Evolutionary conservation across 306 rosid species (phyloP), one percentile per base, ranked within the genome.

Genomic region (Arachis hypogaea): DNA sequence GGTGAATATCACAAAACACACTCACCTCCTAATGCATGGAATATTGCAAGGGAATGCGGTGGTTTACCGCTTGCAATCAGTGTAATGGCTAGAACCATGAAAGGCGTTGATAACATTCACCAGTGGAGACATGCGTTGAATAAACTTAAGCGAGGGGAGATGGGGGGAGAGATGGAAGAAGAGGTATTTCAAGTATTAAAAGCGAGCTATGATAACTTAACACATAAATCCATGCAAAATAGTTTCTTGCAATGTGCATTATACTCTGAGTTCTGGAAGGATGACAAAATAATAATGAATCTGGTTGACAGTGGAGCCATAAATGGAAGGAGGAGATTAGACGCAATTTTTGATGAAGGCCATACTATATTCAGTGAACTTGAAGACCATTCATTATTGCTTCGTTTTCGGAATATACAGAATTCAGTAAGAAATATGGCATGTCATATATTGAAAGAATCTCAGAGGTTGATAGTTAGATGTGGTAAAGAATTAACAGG

Each of bases 231-330:
- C 14, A 3, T 76, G 4, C 60, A 77, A 52, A 5, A 45, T 0
- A 69, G 78, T 59, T 74, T 80, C 67, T 59, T 84, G 6, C 41
- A 51, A 2, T 63, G 67, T 45, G 68, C 80, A 5, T 8, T 83
- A 1, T 64, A 18, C 59, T 60, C 14, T 28, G 18, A 28, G 1
- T 0, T 22, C 22, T 1, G 0, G 0, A 2, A 0, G 2, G 40
- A 22, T 8, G 45, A 22, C 1, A 22, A 73, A 7, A 29, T 73
- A 47, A 57, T 68, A 2, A 9, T 75, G 41, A 47, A 12, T 7
- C 7, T 76, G 7, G 55, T 68, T 7, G 63, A 72, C 0, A 36
- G 28, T 22, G 80, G 77, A 7, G 3, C 63, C 4, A 51, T 73
- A 2, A 36, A 73, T 3, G 66, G 69, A 16, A 55, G 30, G 56